These are phyloP conservation scores for Fonsecaea monophora DNA, from an alignment of 2,329 filamentous ascomycete species.

Conservation along the genomic window DNA sequence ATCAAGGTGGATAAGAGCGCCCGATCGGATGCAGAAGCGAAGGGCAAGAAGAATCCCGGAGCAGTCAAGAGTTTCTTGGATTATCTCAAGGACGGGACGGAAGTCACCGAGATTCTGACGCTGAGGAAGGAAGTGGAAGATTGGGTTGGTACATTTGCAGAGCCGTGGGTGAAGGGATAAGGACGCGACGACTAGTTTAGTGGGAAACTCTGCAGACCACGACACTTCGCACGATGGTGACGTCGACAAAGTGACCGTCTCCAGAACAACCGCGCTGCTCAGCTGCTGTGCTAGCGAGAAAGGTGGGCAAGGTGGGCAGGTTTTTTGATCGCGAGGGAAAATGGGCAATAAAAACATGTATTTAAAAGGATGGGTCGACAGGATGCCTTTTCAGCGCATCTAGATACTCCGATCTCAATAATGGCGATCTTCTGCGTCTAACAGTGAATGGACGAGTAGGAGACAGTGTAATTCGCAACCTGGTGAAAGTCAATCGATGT, in stretches of 20 bases:
- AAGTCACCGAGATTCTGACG: slow-evolving; percentile 42
- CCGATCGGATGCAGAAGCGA: slow-evolving; percentile 37
- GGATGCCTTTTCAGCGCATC: not conserved
- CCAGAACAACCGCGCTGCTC: not conserved
- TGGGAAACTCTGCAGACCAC: not conserved
- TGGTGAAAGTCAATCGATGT: not conserved
- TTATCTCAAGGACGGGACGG: slow-evolving; percentile 43
- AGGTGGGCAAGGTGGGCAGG: not conserved
- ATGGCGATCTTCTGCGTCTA: not conserved
- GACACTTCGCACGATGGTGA: not conserved
- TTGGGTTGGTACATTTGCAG: slow-evolving; percentile 45
- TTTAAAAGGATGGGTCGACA: not conserved
- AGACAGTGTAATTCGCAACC: not conserved
- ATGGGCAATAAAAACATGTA: not conserved
- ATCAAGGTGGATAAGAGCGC: slow-evolving; percentile 41
- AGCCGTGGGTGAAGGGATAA: slow-evolving; percentile 41
- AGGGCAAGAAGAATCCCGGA: slow-evolving; percentile 44
- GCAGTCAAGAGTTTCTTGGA: slow-evolving; percentile 45
- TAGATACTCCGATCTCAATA: not conserved
- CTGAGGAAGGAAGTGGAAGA: slow-evolving; percentile 45
- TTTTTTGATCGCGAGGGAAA: slow-evolving; percentile 4
- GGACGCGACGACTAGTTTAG: slow-evolving; percentile 7
- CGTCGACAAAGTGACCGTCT: not conserved
- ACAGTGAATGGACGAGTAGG: no score
- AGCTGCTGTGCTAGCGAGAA: not conserved